Conservation (phyloP, 768 basidiomycete genomes). For the Phaffia tasmanica region DNA sequence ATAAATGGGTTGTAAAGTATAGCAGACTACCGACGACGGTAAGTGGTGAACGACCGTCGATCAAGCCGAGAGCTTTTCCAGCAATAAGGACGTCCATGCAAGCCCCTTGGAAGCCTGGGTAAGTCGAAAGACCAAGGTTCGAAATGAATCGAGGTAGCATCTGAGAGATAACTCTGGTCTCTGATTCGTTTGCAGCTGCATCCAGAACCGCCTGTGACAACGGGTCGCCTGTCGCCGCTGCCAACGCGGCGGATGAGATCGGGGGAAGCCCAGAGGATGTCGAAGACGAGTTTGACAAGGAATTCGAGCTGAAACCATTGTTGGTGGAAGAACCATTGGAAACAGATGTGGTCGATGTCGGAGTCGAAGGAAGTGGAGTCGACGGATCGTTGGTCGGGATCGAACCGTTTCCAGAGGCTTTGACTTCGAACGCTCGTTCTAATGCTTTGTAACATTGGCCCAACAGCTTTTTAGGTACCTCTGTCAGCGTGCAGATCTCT, state of each 20-base stretch:
- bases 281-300: not conserved
- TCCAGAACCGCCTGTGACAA: constrained; percentile 17
- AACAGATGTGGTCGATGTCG: not conserved
- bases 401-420: constrained; percentile 37
- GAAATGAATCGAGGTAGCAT: constrained; percentile 27
- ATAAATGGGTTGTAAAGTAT: constrained; percentile 75
- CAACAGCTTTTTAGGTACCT: constrained; percentile 86
- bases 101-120: constrained; percentile 63
- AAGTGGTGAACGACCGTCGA: constrained; percentile 86
- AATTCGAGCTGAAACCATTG: too few relatives aligned
- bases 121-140: constrained; percentile 22
- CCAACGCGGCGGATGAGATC: not conserved
- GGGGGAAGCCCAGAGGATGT: not conserved
- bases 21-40: constrained; percentile 98
- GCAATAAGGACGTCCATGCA: constrained; percentile 70
- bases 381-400: constrained; percentile 15
- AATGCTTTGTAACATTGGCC: constrained; percentile 87
- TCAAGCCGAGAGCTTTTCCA: constrained; percentile 71
- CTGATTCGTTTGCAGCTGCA: constrained; percentile 11
- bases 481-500: constrained; percentile 85
- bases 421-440: constrained; percentile 62
- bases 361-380: not conserved
- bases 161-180: constrained; percentile 24
- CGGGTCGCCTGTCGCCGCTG: not conserved
- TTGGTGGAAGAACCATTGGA: not conserved